Conservation (phyloP, 192 early-diverging fungal species). For the Anaeromyces robustus region DNA sequence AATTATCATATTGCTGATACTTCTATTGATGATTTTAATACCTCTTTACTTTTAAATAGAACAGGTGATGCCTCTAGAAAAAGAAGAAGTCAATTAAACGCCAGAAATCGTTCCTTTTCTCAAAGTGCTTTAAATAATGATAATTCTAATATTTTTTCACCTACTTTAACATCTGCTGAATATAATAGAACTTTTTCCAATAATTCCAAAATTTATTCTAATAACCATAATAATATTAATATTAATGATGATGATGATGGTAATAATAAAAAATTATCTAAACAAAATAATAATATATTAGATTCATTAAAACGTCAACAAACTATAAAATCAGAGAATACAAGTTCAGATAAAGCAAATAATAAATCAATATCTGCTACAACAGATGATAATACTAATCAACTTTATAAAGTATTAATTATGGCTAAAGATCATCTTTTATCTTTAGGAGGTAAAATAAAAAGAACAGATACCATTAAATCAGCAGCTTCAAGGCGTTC, state of each 20-base stretch:
- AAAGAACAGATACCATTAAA: background rate
- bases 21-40: background rate
- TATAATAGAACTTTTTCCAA: background rate
- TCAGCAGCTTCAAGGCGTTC: background rate
- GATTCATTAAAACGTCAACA: no score
- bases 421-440: background rate
- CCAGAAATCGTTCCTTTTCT: background rate
- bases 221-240: no score
- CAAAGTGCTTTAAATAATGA: background rate
- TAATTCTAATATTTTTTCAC: background rate
- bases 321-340: no score
- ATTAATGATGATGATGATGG: no score
- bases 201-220: no score
- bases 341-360: no score
- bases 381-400: background rate
- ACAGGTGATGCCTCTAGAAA: background rate
- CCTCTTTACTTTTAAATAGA: background rate
- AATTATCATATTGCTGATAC: background rate
- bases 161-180: background rate
- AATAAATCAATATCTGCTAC: no score
- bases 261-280: no score
- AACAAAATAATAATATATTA: no score
- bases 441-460: background rate
- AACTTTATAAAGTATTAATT: background rate
- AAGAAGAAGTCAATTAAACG: background rate